phyloP scores from a whole-genome alignment of 2,329 filamentous ascomycete species.

The Leptographium procerum region DNA sequence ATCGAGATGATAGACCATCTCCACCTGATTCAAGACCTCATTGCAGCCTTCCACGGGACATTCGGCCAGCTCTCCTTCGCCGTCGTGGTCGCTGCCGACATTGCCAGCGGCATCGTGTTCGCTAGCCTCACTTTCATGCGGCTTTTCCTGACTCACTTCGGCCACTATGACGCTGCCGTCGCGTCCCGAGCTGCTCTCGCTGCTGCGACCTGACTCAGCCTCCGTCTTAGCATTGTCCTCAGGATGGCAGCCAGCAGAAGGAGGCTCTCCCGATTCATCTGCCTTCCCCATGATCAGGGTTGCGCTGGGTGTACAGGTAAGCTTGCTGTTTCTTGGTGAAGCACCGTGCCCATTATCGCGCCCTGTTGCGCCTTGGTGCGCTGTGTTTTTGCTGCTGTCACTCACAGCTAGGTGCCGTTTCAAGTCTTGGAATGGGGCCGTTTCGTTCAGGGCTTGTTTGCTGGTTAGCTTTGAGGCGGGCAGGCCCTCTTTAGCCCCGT shows the following conservation, averaged over 20 bases:
- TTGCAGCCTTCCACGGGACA: constrained; percentile 48
- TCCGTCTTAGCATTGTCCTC: not conserved
- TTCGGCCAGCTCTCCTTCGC: constrained; percentile 31
- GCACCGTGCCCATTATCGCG: not conserved
- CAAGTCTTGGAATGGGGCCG: not conserved
- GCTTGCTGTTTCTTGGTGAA: not conserved
- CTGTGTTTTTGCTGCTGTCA: not conserved
- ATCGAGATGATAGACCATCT: constrained; percentile 48
- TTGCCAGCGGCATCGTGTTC: not conserved
- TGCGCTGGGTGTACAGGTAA: not conserved
- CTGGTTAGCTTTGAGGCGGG: not conserved
- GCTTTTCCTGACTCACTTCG: not conserved
- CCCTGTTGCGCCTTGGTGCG: no score
- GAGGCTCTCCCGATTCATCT: not conserved
- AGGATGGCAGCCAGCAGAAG: no score
- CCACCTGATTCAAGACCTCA: constrained; percentile 39
- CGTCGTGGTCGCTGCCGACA: constrained; percentile 10
- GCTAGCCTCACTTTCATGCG: not conserved
- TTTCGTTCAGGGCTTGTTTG: not conserved
- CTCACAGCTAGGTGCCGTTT: not conserved
- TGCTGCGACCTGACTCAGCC: not conserved
- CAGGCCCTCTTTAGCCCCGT: not conserved
- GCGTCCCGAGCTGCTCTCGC: not conserved
- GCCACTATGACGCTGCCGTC: constrained; percentile 12
- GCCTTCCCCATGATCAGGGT: not conserved